Percentiles rank a stretch among this genome's conserved stretches.
Evolutionary conservation across 331 rosid genomes (phyloP).

Genomic region (Arachis monticola): DNA sequence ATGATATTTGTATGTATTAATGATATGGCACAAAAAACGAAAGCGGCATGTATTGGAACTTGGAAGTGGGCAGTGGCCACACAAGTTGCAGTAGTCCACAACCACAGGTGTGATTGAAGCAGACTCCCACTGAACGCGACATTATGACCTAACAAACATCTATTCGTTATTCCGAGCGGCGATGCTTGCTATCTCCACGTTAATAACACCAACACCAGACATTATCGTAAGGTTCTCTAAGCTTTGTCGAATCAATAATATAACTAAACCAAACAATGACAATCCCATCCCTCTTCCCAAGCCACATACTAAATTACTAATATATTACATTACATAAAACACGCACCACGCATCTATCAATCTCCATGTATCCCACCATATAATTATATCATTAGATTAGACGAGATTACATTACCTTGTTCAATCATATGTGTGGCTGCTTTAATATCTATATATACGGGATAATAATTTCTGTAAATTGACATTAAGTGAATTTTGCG

Average conservation of each 20-base stretch:
- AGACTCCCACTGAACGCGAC: neutral
- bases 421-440: neutral
- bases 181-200: constrained; percentile 38
- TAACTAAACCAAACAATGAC: constrained; percentile 11
- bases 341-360: constrained; percentile 7
- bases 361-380: neutral
- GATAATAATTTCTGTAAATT: neutral
- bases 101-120: constrained; percentile 23
- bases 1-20: constrained; percentile 1
- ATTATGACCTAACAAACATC: neutral
- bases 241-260: neutral
- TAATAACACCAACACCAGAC: constrained; percentile 22
- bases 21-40: neutral
- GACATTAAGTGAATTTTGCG: neutral
- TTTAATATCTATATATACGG: neutral
- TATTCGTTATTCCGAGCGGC: neutral
- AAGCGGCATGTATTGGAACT: neutral
- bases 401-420: neutral
- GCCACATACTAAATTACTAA: constrained; percentile 38
- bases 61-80: no score
- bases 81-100: neutral
- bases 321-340: neutral
- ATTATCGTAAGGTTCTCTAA: constrained; percentile 34
- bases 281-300: neutral
- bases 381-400: constrained; percentile 1